Evolutionary conservation across 768 basidiomycete species (phyloP), one percentile per base, ranked within the genome.

Genomic region (Auricularia sp.): DNA sequence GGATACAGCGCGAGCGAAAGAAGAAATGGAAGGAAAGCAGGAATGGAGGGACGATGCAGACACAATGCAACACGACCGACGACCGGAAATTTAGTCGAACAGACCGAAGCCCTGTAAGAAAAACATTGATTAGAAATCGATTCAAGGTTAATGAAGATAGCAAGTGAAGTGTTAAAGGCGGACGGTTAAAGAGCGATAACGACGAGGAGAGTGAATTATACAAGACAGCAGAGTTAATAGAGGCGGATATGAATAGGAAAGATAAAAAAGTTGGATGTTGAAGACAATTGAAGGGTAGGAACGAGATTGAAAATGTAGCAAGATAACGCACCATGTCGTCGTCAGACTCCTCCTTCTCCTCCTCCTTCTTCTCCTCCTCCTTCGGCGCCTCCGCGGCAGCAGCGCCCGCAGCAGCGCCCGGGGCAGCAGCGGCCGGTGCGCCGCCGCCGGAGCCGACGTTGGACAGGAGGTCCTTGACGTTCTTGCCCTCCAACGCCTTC

Each of bases 401-500:
- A 65, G 75, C 86, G 66, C 76, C 84, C 62, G 80, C 81, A 61
- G 81, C 83, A 64, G 80, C 80, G 60, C 78, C 76, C 21, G 79
- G 76, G 61, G 76, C 82, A 62, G 77, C 81, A 63, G 84, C 85
- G 63, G 87, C 90, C 61, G 92, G 88, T 70, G 87, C 91, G 67
- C 87, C 93, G 67, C 92, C 94, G 67, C 95, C 93, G 64, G 91
- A 81, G 68, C 96, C 95, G 67, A 99, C 93, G 81, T 93, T 96
- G 67, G 90, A 89, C 68, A 99, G 84, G 62, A 98, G 83, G 56
- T 95, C 93, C 79, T 93, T 98, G 72, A 99, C 85, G 80, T 98
- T 86, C 84, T 96, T 97, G 72, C 95, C 96, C 79, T 96, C 94
- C 63, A 99, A 87, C 42, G 97, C 96, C 78, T 97, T 98, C 67